These are phyloP conservation scores for Paramyrothecium sp. DNA, from an alignment of 2,329 filamentous ascomycete species.

Conservation along the genomic window DNA sequence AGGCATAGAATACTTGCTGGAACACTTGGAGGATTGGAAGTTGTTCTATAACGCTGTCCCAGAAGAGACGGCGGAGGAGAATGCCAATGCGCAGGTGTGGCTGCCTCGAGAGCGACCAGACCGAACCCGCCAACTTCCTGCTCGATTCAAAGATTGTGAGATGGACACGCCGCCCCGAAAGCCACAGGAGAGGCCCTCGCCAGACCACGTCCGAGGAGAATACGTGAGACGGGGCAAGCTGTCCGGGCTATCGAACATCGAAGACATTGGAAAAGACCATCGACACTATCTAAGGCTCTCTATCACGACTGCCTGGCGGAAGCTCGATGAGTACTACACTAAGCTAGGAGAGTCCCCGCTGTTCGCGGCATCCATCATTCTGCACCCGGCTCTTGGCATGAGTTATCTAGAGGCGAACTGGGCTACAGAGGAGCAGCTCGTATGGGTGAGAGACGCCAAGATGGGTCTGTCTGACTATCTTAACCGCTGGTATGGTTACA, in stretches of 20 bases:
- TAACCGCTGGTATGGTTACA: conserved; percentile 5
- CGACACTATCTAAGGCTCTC: background rate
- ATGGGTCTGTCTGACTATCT: conserved; percentile 6
- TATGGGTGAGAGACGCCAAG: conserved; percentile 7
- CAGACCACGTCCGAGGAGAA: background rate
- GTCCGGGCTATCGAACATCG: background rate
- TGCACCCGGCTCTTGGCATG: conserved; percentile 7
- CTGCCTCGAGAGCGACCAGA: background rate
- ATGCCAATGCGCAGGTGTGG: background rate
- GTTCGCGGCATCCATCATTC: conserved; percentile 7
- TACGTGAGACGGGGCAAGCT: background rate
- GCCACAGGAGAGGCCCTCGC: background rate
- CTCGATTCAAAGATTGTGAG: background rate
- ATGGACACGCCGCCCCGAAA: background rate
- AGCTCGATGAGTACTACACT: conserved; percentile 9
- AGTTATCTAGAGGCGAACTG: conserved; percentile 5
- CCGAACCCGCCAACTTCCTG: too few relatives aligned
- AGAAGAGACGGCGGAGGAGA: conserved; percentile 2
- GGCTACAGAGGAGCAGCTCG: conserved; percentile 6
- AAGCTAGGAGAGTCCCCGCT: conserved; percentile 5
- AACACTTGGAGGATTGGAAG: conserved; percentile 8
- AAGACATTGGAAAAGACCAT: background rate
- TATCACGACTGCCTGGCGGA: conserved; percentile 4
- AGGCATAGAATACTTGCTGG: conserved; percentile 6
- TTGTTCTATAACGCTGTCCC: conserved; percentile 1